Conservation (phyloP, 495 filamentous ascomycete species). For the Neurospora tetrasperma region DNA sequence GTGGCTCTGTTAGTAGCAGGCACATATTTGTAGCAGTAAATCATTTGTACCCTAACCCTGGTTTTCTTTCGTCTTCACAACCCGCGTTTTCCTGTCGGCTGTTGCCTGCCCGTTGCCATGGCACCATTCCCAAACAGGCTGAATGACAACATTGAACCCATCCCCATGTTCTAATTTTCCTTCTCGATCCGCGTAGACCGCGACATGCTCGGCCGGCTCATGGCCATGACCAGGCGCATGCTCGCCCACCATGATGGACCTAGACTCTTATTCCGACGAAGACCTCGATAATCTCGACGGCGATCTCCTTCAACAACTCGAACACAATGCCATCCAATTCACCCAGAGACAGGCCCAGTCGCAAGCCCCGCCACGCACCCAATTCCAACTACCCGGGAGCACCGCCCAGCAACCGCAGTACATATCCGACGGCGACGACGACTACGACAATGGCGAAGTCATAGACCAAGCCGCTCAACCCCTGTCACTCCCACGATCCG, state of each 20-base stretch:
- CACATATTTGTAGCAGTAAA: too few species aligned
- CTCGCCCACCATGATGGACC: slow-evolving; percentile 7
- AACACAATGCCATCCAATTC: slow-evolving; percentile 37
- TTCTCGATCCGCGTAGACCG: neutral
- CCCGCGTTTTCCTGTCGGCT: neutral
- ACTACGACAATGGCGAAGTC: slow-evolving; percentile 19
- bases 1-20: neutral
- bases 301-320: slow-evolving; percentile 33
- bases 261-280: slow-evolving; percentile 42
- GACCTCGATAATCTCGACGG: slow-evolving; percentile 37
- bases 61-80: neutral
- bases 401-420: slow-evolving; percentile 2
- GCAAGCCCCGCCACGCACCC: slow-evolving; percentile 11
- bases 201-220: neutral
- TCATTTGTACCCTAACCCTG: neutral
- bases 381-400: neutral
- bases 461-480: slow-evolving; percentile 17
- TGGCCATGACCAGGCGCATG: neutral
- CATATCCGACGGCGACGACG: slow-evolving; percentile 20
- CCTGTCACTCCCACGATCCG: slow-evolving; percentile 2
- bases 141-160: neutral
- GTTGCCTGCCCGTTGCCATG: neutral
- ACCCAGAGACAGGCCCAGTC: slow-evolving; percentile 32
- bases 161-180: neutral
- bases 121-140: neutral